Evolutionary conservation across 2,329 filamentous ascomycete genomes (phyloP), one percentile per base, ranked within the genome.

Genomic region (Clathrospora elynae): DNA sequence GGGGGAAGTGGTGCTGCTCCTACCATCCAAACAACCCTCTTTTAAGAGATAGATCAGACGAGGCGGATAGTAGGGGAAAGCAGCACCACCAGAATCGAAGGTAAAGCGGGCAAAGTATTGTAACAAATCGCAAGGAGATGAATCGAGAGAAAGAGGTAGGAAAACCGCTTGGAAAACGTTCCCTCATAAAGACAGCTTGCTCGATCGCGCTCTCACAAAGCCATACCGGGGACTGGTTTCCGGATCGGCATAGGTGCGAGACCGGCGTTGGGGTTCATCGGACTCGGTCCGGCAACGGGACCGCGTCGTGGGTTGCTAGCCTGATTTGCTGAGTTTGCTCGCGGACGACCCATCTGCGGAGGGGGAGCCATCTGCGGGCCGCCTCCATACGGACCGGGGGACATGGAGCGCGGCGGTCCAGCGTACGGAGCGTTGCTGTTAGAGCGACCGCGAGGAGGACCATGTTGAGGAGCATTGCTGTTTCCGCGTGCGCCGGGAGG

Each of bases 201-300:
- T 25, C 18, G 36, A 24, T 18, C 22, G 13, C 13, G 19, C 14
- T 10, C 22, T 59, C 46, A 76, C 46, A 75, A 54, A 14, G 74
- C 74, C 63, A 71, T 69, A 28, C 75, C 75, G 14, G 74, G 74
- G 14, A 78, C 70, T 17, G 75, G 74, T 62, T 78, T 78, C 54
- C 74, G 66, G 20, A 58, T 51, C 6, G 73, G 73, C 33, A 73
- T 54, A 14, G 56, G 49, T 29, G 46, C 37, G 11, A 28, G 42
- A 10, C 40, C 45, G 9, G 39, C 46, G 16, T 57, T 61, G 20
- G 67, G 65, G 28, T 67, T 71, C 66, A 72, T 67, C 22, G 66
- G 68, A 35, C 68, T 71, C 3, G 62, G 66, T 6, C 67, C 68
- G 5, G 62, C 59, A 17, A 66, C 64, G 26, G 61, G 56, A 6